A percentile compares a stretch with the other conserved stretches of the same genome.
Conservation (phyloP, 805 yeast species). For the Sungouiella thailandica region DNA sequence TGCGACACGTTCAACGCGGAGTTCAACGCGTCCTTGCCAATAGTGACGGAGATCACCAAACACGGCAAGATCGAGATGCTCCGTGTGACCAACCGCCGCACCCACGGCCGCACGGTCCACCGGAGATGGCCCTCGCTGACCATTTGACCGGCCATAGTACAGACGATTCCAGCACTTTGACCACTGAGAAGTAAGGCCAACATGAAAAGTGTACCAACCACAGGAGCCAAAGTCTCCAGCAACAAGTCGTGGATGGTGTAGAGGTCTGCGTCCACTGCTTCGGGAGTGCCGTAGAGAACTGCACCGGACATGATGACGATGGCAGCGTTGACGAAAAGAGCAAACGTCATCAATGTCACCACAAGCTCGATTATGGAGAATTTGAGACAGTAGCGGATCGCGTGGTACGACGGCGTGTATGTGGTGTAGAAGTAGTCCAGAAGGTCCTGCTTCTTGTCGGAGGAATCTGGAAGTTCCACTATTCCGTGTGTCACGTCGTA, state of each 20-base stretch:
- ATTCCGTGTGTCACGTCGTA: slow-evolving; percentile 36
- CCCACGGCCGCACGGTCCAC: slow-evolving; percentile 79
- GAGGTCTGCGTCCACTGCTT: slow-evolving; percentile 69
- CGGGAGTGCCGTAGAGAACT: slow-evolving; percentile 64
- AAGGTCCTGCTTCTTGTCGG: slow-evolving; percentile 11
- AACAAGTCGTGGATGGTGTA: slow-evolving; percentile 70
- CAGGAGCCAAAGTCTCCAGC: slow-evolving; percentile 55
- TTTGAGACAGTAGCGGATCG: slow-evolving; percentile 66
- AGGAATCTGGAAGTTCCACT: slow-evolving; percentile 14
- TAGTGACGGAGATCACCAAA: slow-evolving; percentile 59
- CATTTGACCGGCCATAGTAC: slow-evolving; percentile 91
- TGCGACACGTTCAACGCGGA: slow-evolving; percentile 80
- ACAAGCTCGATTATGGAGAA: slow-evolving; percentile 70
- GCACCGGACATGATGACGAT: slow-evolving; percentile 80
- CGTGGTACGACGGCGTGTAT: slow-evolving; percentile 68
- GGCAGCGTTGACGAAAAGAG: slow-evolving; percentile 81
- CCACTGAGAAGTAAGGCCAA: slow-evolving; percentile 81
- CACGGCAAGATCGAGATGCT: slow-evolving; percentile 79
- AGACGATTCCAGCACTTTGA: slow-evolving; percentile 86
- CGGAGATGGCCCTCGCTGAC: slow-evolving; percentile 86
- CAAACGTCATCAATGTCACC: slow-evolving; percentile 69
- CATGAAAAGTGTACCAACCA: slow-evolving; percentile 82
- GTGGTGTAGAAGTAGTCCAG: slow-evolving; percentile 29
- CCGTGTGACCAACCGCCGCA: slow-evolving; percentile 73
- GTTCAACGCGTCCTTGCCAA: slow-evolving; percentile 71